Evolutionary conservation across 352 stramenopile species (phyloP), one percentile per base, ranked within the genome.

Genomic region (Blastocystis sp.): DNA sequence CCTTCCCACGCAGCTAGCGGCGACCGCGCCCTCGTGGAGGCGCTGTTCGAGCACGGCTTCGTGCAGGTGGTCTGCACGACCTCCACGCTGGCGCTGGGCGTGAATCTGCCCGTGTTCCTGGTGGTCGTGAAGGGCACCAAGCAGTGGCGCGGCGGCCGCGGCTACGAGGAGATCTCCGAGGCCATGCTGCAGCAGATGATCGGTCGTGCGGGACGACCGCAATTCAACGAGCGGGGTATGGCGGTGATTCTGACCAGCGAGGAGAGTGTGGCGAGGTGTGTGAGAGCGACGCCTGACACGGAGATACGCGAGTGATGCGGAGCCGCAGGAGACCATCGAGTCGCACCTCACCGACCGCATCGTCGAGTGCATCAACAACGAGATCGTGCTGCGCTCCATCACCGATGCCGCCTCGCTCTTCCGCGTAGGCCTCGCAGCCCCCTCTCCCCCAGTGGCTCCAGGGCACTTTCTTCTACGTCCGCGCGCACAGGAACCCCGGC

Each of bases 131-230:
- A 99, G 89, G 95, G 96, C 34, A 98, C 94, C 0, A 94, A 98
- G 86, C 98, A 93, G 86, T 98, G 97, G 89, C 92, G 95, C 87
- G 92, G 90, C 6, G 88, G 92, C n/a, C 92, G 91, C 3, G 89
- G 94, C 32, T 98, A 98, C 90, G 92, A 96, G 27, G 96, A 97
- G 86, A 98, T 98, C 87, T 93, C 94, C 53, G 90, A 98, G 67
- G 97, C 94, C 16, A 95, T 98, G 89, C 89, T 98, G 42, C 88
- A 98, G 29, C 95, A 99, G 88, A 98, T 99, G 95, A 98, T 98
- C 88, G 93, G 93, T 11, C 87, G 92, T 63, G 92, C 92, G 14
- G 92, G 92, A 16, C 84, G 93, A 38, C 92, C 90, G 29, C 89
- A 96, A 56, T 95, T 98, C 87, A 95, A 98, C 88, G 93, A 93